phyloP scores from a whole-genome alignment of 306 rosid species.

The Canavalia gladiata region DNA sequence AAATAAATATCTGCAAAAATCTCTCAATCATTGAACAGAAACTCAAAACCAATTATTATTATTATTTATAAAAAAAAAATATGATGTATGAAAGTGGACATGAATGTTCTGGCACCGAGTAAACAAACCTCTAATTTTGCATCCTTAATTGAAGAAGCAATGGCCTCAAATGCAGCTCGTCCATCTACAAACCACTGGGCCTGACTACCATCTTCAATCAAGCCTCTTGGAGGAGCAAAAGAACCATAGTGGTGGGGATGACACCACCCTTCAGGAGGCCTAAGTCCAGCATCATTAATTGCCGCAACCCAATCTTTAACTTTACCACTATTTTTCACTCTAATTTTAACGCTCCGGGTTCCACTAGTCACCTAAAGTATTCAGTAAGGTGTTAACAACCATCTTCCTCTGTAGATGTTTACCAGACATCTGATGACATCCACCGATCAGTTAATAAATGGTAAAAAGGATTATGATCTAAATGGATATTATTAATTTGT shows the following conservation, averaged over 20 bases:
- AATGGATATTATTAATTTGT: conserved; percentile 30
- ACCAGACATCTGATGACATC: conserved; percentile 37
- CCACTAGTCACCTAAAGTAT: conserved; percentile 85
- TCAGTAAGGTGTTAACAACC: conserved; percentile 38
- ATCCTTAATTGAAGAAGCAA: conserved; percentile 87
- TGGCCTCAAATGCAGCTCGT: conserved; percentile 89
- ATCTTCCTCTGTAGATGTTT: conserved; percentile 34
- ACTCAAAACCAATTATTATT: conserved; percentile 33
- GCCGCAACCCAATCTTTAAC: conserved; percentile 98
- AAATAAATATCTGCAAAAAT: conserved; percentile 81
- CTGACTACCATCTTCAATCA: conserved; percentile 87
- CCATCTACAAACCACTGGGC: conserved; percentile 99
- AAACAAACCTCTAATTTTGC: conserved; percentile 93
- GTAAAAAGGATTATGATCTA: conserved; percentile 24
- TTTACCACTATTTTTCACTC: conserved; percentile 74
- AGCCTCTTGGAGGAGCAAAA: conserved; percentile 97
- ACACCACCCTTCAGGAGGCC: conserved; percentile 99
- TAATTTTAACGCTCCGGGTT: conserved; percentile 76
- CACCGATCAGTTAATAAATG: conserved; percentile 28
- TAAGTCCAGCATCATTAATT: conserved; percentile 91
- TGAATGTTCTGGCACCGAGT: conserved; percentile 33
- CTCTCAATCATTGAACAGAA: conserved; percentile 48
- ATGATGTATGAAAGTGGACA: background rate
- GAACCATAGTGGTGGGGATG: conserved; percentile 97
- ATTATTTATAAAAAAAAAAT: background rate